These are phyloP conservation scores for Salix purpurea DNA, from an alignment of 345 rosid species.

Conservation along the genomic window DNA sequence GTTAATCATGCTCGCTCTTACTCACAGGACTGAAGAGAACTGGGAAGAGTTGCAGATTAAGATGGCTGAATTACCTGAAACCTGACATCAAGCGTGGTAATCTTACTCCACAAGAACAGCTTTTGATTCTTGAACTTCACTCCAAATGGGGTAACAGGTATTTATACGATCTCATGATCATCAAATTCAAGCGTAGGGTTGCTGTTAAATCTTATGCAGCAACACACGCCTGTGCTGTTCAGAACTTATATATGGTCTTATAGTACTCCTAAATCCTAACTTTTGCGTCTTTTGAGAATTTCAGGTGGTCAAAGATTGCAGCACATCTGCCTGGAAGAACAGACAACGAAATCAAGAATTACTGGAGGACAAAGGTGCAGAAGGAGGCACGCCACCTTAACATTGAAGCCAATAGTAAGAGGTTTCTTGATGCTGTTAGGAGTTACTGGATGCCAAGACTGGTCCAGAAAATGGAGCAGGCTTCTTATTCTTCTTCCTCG, in stretches of 20 bases:
- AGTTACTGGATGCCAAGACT: slow-evolving; percentile 90
- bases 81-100: slow-evolving; percentile 95
- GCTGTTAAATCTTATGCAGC: neutral
- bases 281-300: neutral
- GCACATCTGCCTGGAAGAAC: slow-evolving; percentile 89
- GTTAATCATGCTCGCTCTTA: neutral
- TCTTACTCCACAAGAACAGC: slow-evolving; percentile 92
- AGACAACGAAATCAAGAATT: slow-evolving; percentile 93
- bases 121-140: slow-evolving; percentile 87
- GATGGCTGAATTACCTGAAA: slow-evolving; percentile 91
- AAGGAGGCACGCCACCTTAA: slow-evolving; percentile 89
- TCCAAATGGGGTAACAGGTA: slow-evolving; percentile 97
- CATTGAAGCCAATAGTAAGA: slow-evolving; percentile 84
- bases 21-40: slow-evolving; percentile 75
- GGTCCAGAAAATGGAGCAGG: slow-evolving; percentile 43
- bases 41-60: slow-evolving; percentile 89
- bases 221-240: too few species aligned
- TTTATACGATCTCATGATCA: neutral
- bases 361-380: slow-evolving; percentile 97
- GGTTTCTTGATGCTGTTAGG: slow-evolving; percentile 74
- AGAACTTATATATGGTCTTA: neutral
- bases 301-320: slow-evolving; percentile 95
- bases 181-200: neutral
- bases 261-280: neutral
- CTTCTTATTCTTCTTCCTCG: neutral